Evolutionary conservation across 192 early-diverging fungal genomes (phyloP), one percentile per base, ranked within the genome.

Genomic region (Coemansia sp.): DNA sequence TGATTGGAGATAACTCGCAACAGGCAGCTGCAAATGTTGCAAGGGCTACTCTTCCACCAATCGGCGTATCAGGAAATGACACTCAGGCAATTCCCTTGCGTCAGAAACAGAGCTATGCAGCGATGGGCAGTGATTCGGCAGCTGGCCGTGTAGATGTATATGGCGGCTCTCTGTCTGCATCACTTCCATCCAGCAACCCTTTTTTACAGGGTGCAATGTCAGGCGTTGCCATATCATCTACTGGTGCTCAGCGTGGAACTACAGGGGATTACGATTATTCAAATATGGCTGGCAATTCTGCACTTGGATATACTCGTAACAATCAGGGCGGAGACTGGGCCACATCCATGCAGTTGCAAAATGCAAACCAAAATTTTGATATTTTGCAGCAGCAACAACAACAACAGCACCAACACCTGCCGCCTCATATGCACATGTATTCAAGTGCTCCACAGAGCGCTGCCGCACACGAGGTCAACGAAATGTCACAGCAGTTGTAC

Each of bases 1-100:
- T 71, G 62, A 78, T 78, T 44, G 62, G 75, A 37, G 75, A 78
- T 54, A 64, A 43, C 45, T 30, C 48, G 21, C 73, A 76, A 9
- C 34, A 40, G 48, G 14, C 45, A 41, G 45, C 42, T 46, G 38
- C 44, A 27, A n/a, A 37, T 37, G 34, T 10, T 10, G 34, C 34
- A 37, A 37, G 34, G 34, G 34, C 34, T 10, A 6, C 34, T 37
- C 34, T 37, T 8, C 34, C 34, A 37, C 34, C 34, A 37, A 37
- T 37, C 34, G 34, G 34, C 34, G 34, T 37, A 10, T 37, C 34
- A 37, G 34, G 34, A 37, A 37, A 37, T 37, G 34, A 10, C 9
- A 8, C 54, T 34, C 44, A 54, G 17, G 68, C 59, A 9, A 53
- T 53, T 17, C 68, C 53, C 44, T 42, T 61, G 2, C 56, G 68